These are phyloP conservation scores for Spinacia oleracea DNA, from an alignment of 179 eudicot genomes.

Conservation along the genomic window DNA sequence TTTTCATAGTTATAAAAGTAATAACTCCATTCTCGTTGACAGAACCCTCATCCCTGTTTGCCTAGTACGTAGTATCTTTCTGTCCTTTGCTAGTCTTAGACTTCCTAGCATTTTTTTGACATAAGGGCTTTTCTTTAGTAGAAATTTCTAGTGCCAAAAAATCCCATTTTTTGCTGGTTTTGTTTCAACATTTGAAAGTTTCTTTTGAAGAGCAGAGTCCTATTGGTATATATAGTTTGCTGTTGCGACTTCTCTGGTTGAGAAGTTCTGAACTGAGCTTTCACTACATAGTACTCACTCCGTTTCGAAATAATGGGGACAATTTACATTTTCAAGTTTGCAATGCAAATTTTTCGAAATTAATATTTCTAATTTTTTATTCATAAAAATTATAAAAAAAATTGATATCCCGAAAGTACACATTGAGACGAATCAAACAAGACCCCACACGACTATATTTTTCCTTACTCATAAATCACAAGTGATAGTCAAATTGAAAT, in stretches of 20 bases:
- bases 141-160: not conserved
- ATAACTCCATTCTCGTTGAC: not conserved
- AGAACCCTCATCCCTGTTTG: not conserved
- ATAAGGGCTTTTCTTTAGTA: not conserved
- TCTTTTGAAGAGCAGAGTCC: not conserved
- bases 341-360: too few relatives aligned
- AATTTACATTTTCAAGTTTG: too few relatives aligned
- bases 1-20: not conserved
- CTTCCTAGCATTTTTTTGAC: not conserved
- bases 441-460: too few relatives aligned
- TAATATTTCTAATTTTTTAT: too few relatives aligned
- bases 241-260: not conserved
- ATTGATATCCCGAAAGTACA: too few relatives aligned
- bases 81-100: not conserved
- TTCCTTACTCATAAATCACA: too few relatives aligned
- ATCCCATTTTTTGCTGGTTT: not conserved
- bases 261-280: not conserved
- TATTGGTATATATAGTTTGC: not conserved
- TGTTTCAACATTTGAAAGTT: not conserved
- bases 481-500: too few relatives aligned
- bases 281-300: too few relatives aligned
- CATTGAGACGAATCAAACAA: too few relatives aligned
- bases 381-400: too few relatives aligned
- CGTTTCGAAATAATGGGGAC: too few relatives aligned
- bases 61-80: not conserved